Evolutionary conservation across 2,329 filamentous ascomycete genomes (phyloP), one percentile per base, ranked within the genome.

Genomic region (Nakataea oryzae): DNA sequence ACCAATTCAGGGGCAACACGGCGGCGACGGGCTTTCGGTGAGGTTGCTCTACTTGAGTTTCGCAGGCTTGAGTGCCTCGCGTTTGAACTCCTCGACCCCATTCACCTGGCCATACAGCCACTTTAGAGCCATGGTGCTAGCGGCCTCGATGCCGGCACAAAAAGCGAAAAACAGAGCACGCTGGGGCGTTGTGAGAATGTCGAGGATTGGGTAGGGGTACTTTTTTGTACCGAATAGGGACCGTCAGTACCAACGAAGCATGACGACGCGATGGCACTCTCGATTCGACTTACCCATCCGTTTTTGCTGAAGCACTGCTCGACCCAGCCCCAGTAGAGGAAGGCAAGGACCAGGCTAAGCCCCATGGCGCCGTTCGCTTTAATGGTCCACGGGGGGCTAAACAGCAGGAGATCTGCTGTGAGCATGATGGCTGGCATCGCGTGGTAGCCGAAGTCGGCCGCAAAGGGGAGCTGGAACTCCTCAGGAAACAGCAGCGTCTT

Each of bases 121-220:
- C 71, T 91, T 88, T 65, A 96, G 75, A 12, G 79, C 74, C 27
- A 84, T 76, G 0, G 90, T 93, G 66, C 86, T 91, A 3, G 78
- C 72, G 2, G 89, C 87, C 85, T 96, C 93, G 21, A 90, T 74
- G 1, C 81, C 69, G 0, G 90, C 91, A 55, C 89, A 89, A 24
- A 83, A 75, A 0, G 79, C 79, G 67, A 96, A 96, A 12, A 96
- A 77, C 0, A 83, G 74, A 11, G 86, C 76, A 26, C 93, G 83
- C 69, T 91, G 86, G 59, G 76, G 71, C 0, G 85, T 88, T 59
- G 79, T 81, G 55, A 96, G 76, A 57, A 89, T 71, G 11, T 79
- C 86, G 66, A 97, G 93, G 29, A 96, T 81, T 1, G 93, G 92
- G 73, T 97, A 96, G 0, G 92, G 91, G 68, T 96, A 96, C 79